A percentile compares a stretch with the other conserved stretches of the same genome.
Evolutionary conservation across 2,329 filamentous ascomycete species (phyloP).

Genomic region (Lojkania enalia): DNA sequence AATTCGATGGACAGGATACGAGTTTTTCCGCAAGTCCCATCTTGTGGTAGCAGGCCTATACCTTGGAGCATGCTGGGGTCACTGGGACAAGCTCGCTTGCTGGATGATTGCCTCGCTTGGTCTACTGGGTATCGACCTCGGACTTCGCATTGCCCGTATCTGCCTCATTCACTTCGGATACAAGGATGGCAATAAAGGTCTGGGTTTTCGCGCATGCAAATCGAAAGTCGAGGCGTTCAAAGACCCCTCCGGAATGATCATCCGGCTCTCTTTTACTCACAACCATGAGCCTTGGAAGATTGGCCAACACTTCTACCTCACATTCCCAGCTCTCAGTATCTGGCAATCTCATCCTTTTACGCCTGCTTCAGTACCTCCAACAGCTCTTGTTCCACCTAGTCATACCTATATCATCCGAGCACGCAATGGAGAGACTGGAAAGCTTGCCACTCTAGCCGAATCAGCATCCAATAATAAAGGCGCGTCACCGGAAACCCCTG

Average conservation of each 20-base stretch:
- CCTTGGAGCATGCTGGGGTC: constrained; percentile 74
- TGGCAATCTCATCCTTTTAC: constrained; percentile 74
- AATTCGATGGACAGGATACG: constrained; percentile 71
- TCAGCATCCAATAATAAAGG: constrained; percentile 1
- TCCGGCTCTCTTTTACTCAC: constrained; percentile 67
- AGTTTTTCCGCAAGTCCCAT: constrained; percentile 75
- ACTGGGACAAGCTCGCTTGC: constrained; percentile 70
- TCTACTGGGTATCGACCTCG: constrained; percentile 67
- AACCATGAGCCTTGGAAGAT: constrained; percentile 64
- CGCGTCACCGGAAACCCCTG: constrained; percentile 16
- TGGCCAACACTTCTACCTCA: constrained; percentile 72
- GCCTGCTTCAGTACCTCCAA: constrained; percentile 12
- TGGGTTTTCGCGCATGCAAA: constrained; percentile 59
- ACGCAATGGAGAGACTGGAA: constrained; percentile 31
- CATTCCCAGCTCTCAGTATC: constrained; percentile 65
- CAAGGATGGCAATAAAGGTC: constrained; percentile 45
- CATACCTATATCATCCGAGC: constrained; percentile 38
- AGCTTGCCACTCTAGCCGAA: constrained; percentile 26
- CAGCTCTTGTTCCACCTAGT: constrained; percentile 6
- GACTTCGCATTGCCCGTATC: constrained; percentile 59
- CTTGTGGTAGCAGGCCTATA: constrained; percentile 75
- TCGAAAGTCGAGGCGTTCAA: constrained; percentile 57
- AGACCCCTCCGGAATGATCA: constrained; percentile 54
- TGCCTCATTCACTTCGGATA: constrained; percentile 64
- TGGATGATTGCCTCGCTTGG: constrained; percentile 69